phyloP scores from a whole-genome alignment of 805 yeast genomes.

The Wickerhamiella parazyma region DNA sequence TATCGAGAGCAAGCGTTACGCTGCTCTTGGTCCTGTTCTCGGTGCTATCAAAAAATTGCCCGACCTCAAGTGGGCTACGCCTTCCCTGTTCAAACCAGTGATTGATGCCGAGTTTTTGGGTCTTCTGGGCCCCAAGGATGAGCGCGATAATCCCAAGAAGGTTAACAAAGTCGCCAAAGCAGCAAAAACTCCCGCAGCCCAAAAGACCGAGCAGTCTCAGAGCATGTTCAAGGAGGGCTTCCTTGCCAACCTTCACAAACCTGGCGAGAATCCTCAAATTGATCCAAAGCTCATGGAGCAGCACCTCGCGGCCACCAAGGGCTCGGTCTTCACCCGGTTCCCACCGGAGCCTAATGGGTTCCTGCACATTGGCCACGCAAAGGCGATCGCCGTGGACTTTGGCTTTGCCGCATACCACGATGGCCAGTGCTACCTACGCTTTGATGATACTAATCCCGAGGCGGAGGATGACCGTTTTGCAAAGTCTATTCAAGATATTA shows the following conservation, averaged over 20 bases:
- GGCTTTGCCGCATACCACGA: conserved; percentile 84
- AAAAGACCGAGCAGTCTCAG: conserved; percentile 8
- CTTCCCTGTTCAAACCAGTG: conserved; percentile 70
- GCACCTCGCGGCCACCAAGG: conserved; percentile 66
- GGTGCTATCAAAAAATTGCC: conserved; percentile 65
- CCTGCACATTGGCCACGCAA: conserved; percentile 93
- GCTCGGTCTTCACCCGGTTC: conserved; percentile 82
- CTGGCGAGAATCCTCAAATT: conserved; percentile 89
- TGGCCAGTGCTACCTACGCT: conserved; percentile 85
- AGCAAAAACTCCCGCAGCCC: conserved; percentile 17
- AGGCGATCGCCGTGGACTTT: conserved; percentile 94
- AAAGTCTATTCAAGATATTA: conserved; percentile 68
- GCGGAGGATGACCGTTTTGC: conserved; percentile 93
- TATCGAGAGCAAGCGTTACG: conserved; percentile 62
- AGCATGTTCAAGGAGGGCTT: conserved; percentile 88
- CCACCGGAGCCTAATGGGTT: conserved; percentile 99
- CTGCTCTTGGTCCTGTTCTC: conserved; percentile 59
- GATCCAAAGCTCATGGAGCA: conserved; percentile 71
- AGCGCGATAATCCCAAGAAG: conserved; percentile 50
- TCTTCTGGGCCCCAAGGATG: conserved; percentile 88
- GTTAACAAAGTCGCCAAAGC: conserved; percentile 22
- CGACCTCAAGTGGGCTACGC: conserved; percentile 82
- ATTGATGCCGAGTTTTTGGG: conserved; percentile 66
- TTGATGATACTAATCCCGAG: conserved; percentile 97
- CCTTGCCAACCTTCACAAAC: conserved; percentile 84